phyloP scores from a whole-genome alignment of 441 rosid species.

The Aleurites moluccanus region DNA sequence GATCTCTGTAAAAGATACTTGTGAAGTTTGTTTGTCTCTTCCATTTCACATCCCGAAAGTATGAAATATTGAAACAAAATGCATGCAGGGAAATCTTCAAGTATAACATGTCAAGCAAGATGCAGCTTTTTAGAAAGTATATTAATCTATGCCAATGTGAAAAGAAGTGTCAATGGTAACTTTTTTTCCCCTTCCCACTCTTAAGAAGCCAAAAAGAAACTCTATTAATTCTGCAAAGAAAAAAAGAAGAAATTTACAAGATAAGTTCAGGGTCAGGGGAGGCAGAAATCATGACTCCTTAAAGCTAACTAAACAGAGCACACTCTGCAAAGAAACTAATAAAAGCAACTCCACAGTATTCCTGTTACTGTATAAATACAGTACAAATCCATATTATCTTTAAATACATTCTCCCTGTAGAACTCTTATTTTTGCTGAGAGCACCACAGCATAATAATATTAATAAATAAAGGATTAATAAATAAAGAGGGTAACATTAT shows the following conservation, averaged over 20 bases:
- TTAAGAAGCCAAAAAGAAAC: neutral
- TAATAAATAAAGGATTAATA: too few species aligned
- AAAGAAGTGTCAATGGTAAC: constrained; percentile 16
- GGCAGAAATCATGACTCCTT: neutral
- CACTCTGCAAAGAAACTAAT: constrained; percentile 1
- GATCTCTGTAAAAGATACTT: neutral
- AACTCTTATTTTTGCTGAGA: neutral
- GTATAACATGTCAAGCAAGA: constrained; percentile 14
- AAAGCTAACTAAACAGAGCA: constrained; percentile 9
- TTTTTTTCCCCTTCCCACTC: neutral
- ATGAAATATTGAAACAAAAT: constrained; percentile 11
- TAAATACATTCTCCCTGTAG: neutral
- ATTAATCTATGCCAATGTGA: neutral
- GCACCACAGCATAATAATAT: neutral
- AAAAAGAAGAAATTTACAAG: neutral
- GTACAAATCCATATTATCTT: too few species aligned
- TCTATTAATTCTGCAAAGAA: neutral
- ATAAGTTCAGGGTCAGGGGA: neutral
- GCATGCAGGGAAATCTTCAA: constrained; percentile 21
- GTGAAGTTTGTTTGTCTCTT: constrained; percentile 19
- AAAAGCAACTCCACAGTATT: constrained; percentile 13
- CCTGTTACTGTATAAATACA: constrained; percentile 8
- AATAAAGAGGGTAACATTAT: neutral
- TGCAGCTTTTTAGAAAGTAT: constrained; percentile 25
- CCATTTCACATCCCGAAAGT: constrained; percentile 18